phyloP scores from a whole-genome alignment of 176 grass and related monocot genomes.

The Pontederia crassipes region DNA sequence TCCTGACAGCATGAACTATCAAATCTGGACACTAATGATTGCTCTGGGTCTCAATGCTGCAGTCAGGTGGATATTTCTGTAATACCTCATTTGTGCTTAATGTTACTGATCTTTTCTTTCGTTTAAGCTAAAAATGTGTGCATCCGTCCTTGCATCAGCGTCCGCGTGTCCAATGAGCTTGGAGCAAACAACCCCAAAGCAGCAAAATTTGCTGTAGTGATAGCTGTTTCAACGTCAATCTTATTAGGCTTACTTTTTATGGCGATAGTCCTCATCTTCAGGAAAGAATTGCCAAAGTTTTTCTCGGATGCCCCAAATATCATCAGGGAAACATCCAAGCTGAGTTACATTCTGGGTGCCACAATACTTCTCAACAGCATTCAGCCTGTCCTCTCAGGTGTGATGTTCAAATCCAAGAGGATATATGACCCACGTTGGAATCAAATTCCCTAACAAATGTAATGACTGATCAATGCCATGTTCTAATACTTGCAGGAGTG shows the following conservation, averaged over 20 bases:
- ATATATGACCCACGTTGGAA: background rate
- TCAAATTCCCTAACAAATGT: background rate
- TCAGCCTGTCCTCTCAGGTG: constrained; percentile 16
- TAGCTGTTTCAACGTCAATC: background rate
- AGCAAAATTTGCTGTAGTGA: constrained; percentile 6
- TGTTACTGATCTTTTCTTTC: background rate
- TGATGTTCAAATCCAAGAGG: background rate
- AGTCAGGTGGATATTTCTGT: background rate
- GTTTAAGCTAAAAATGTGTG: background rate
- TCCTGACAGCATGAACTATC: constrained; percentile 6
- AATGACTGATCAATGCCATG: too few species aligned
- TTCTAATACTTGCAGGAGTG: constrained; percentile 43
- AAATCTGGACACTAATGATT: constrained; percentile 6
- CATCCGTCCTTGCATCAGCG: background rate
- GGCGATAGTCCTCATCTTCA: background rate
- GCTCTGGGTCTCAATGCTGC: constrained; percentile 10
- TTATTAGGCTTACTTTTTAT: background rate
- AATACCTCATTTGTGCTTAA: background rate
- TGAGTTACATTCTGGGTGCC: constrained; percentile 4
- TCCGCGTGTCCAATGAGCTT: constrained; percentile 7
- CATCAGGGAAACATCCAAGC: background rate
- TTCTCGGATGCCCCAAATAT: constrained; percentile 1
- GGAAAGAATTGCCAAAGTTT: background rate
- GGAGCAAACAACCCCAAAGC: constrained; percentile 6
- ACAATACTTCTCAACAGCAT: constrained; percentile 11